Percentiles rank a stretch among this genome's conserved stretches.
Evolutionary conservation across 305 asterid genomes (phyloP).

Genomic region (Solanum hybrid): DNA sequence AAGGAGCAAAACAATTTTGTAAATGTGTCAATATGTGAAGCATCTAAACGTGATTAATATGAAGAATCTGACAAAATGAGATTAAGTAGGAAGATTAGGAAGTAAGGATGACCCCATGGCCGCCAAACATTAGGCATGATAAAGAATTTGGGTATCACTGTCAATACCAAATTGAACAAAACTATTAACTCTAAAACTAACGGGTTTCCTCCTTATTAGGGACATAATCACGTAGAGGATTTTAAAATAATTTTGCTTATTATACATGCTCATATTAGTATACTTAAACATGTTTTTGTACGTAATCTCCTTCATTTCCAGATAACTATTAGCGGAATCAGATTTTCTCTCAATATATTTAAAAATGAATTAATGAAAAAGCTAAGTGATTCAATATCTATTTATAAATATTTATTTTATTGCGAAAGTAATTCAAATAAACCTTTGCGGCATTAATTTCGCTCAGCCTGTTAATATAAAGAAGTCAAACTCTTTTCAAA

Average conservation of each 20-base stretch:
- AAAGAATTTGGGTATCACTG: not conserved
- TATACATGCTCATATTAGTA: not conserved
- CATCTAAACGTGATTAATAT: not conserved
- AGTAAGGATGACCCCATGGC: conserved; percentile 2
- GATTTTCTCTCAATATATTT: not conserved
- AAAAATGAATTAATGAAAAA: not conserved
- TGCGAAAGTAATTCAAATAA: not conserved
- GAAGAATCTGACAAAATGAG: not conserved
- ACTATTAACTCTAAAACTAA: not conserved
- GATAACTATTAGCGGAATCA: not conserved
- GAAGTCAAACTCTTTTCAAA: not conserved
- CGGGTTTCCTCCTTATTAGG: not conserved
- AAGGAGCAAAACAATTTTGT: not conserved
- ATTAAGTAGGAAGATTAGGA: not conserved
- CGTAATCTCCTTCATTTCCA: not conserved
- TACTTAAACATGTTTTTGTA: not conserved
- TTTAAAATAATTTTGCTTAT: not conserved
- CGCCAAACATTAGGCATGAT: not conserved
- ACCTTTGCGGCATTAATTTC: not conserved
- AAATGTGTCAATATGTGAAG: not conserved
- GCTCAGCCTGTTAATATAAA: not conserved
- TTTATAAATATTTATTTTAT: not conserved
- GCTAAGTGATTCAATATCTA: not conserved
- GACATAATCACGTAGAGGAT: not conserved
- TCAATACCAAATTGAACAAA: not conserved